These are phyloP conservation scores for Leccinum broughii DNA, from an alignment of 768 basidiomycete genomes.

Conservation along the genomic window DNA sequence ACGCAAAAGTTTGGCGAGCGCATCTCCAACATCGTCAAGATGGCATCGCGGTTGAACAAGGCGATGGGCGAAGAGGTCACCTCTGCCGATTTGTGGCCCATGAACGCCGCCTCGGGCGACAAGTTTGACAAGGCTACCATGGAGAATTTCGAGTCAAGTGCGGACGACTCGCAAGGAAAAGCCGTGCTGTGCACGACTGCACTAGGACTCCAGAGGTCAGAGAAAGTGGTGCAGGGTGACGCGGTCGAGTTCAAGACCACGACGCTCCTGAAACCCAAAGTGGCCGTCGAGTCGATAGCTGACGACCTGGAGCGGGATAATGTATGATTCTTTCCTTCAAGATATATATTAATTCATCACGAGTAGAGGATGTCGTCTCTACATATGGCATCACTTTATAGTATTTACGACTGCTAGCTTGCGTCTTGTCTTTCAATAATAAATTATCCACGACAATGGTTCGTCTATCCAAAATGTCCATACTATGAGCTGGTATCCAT, in stretches of 20 bases:
- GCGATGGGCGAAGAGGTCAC: conserved; percentile 60
- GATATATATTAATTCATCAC: conserved; percentile 1
- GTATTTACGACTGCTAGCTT: conserved; percentile 24
- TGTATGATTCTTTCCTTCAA: conserved; percentile 9
- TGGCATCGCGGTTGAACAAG: conserved; percentile 38
- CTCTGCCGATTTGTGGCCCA: conserved; percentile 54
- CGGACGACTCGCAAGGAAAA: conserved; percentile 14
- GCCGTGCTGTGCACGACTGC: conserved; percentile 57
- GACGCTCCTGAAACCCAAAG: conserved; percentile 53
- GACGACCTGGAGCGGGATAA: conserved; percentile 32
- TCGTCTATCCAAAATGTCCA: background rate
- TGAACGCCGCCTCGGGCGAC: conserved; percentile 45
- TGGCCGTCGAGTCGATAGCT: conserved; percentile 44
- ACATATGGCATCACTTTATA: conserved; percentile 25
- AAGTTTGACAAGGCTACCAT: conserved; percentile 42
- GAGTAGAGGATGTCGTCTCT: conserved; percentile 2
- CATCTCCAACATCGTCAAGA: conserved; percentile 35
- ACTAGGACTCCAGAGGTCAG: conserved; percentile 47
- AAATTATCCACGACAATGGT: conserved; percentile 22
- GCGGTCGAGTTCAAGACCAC: conserved; percentile 48
- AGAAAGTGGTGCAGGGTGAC: conserved; percentile 38
- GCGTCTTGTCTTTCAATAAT: conserved; percentile 23
- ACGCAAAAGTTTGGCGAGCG: conserved; percentile 38
- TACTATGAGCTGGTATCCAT: conserved; percentile 28
- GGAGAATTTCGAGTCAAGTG: conserved; percentile 43